Evolutionary conservation across 495 filamentous ascomycete genomes (phyloP).

Genomic region (Penicillium alfredii): DNA sequence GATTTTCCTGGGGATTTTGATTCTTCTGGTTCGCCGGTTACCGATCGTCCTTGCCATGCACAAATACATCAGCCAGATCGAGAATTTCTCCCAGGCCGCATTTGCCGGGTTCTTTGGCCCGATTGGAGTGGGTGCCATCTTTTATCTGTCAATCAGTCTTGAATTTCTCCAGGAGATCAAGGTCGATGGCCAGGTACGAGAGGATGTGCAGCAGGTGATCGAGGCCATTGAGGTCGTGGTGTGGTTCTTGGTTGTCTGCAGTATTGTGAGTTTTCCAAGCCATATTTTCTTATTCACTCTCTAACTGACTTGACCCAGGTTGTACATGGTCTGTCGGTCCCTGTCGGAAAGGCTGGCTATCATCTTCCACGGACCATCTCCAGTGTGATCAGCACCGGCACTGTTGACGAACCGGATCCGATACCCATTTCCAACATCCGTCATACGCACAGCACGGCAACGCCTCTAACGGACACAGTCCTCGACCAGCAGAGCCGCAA

Average conservation of each 20-base stretch:
- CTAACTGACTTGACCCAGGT: conserved; percentile 44
- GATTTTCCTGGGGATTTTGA: conserved; percentile 70
- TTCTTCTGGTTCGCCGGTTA: conserved; percentile 72
- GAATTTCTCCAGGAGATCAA: conserved; percentile 56
- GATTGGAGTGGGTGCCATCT: conserved; percentile 88
- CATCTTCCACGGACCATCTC: conserved; percentile 74
- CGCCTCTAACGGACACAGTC: conserved; percentile 13
- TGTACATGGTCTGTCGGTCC: conserved; percentile 81
- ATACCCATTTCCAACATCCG: conserved; percentile 24
- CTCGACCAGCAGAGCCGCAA: conserved; percentile 22
- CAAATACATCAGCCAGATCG: conserved; percentile 73
- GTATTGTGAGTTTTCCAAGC: conserved; percentile 58
- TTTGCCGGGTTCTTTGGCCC: conserved; percentile 94
- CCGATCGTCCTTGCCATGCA: conserved; percentile 71
- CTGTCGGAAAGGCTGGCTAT: conserved; percentile 76
- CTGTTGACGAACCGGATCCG: conserved; percentile 25
- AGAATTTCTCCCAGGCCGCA: conserved; percentile 62
- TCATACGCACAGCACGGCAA: conserved; percentile 36
- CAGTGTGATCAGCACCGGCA: conserved; percentile 41
- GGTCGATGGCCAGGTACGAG: conserved; percentile 53
- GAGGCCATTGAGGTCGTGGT: conserved; percentile 67
- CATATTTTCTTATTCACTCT: conserved; percentile 1
- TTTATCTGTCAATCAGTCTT: conserved; percentile 75
- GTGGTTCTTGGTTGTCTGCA: conserved; percentile 83
- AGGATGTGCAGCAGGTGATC: conserved; percentile 57